phyloP scores from a whole-genome alignment of 345 rosid species.

The Firmiana major region DNA sequence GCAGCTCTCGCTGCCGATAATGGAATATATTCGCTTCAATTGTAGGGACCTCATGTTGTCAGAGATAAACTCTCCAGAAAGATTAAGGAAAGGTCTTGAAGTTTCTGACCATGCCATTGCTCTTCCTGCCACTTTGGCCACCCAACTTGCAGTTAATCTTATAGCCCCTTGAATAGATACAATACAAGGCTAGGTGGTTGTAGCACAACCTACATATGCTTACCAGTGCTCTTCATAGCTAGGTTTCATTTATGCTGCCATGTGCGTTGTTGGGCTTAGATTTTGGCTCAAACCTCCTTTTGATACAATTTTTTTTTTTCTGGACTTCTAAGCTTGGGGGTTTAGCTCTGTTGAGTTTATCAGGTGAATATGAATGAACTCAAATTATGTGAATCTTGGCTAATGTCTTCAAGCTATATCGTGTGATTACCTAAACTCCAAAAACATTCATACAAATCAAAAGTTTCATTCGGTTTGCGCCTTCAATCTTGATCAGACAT shows the following conservation, averaged over 20 bases:
- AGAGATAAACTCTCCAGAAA: conserved; percentile 7
- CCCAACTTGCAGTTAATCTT: conserved; percentile 6
- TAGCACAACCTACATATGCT: background rate
- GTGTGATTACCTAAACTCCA: background rate
- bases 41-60: conserved; percentile 8
- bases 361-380: background rate
- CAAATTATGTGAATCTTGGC: background rate
- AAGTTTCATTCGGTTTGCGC: background rate
- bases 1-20: conserved; percentile 8
- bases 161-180: background rate
- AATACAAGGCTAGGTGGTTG: background rate
- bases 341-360: background rate
- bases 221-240: background rate
- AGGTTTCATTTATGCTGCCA: background rate
- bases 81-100: background rate
- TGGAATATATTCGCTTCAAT: conserved; percentile 14
- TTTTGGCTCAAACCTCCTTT: background rate
- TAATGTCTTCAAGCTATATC: background rate
- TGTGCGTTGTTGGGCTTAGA: background rate
- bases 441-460: background rate
- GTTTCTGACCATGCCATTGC: background rate
- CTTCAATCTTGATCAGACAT: background rate
- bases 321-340: background rate
- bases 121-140: background rate
- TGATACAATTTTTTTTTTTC: background rate